These are phyloP conservation scores for Zopfia rhizophila DNA, from an alignment of 2,329 filamentous ascomycete species.

Conservation along the genomic window DNA sequence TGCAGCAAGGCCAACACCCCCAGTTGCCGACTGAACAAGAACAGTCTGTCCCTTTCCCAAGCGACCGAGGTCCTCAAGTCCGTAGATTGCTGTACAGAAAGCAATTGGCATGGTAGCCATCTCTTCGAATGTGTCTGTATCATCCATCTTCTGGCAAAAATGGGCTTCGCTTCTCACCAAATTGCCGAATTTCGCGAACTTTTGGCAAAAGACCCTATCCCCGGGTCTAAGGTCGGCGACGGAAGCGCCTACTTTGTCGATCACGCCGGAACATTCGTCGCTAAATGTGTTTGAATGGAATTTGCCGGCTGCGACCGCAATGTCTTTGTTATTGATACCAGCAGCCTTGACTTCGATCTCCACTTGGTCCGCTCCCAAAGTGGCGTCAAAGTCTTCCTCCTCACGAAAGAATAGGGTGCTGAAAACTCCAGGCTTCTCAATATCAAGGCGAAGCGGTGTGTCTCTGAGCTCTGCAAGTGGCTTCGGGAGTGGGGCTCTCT, in stretches of 20 bases:
- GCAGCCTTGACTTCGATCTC: conserved; percentile 27
- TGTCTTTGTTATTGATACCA: conserved; percentile 29
- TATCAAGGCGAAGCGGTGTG: too few species aligned
- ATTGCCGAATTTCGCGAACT: too few species aligned
- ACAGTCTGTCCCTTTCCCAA: conserved; percentile 25
- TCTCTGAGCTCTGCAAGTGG: too few species aligned
- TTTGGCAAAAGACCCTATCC: conserved; percentile 26
- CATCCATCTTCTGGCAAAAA: conserved; percentile 34
- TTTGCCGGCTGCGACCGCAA: conserved; percentile 18
- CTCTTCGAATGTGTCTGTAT: conserved; percentile 34
- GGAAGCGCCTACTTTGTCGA: conserved; percentile 8
- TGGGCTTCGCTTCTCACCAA: too few species aligned
- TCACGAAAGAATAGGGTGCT: too few species aligned
- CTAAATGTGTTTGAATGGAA: conserved; percentile 17
- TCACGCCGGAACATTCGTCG: conserved; percentile 22
- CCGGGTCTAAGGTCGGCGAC: conserved; percentile 24
- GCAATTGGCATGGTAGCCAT: conserved; percentile 36
- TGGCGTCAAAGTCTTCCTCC: neutral
- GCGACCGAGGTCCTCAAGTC: conserved; percentile 31
- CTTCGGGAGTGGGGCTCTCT: too few species aligned
- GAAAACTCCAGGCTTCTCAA: too few species aligned
- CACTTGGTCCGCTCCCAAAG: conserved; percentile 24
- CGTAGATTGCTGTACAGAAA: conserved; percentile 36
- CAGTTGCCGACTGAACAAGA: conserved; percentile 27
- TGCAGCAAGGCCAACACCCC: conserved; percentile 29